Percentiles rank a stretch among this genome's conserved stretches.
These are phyloP conservation scores for Periconia macrospinosa DNA, from an alignment of 2,329 filamentous ascomycete species.

Conservation along the genomic window DNA sequence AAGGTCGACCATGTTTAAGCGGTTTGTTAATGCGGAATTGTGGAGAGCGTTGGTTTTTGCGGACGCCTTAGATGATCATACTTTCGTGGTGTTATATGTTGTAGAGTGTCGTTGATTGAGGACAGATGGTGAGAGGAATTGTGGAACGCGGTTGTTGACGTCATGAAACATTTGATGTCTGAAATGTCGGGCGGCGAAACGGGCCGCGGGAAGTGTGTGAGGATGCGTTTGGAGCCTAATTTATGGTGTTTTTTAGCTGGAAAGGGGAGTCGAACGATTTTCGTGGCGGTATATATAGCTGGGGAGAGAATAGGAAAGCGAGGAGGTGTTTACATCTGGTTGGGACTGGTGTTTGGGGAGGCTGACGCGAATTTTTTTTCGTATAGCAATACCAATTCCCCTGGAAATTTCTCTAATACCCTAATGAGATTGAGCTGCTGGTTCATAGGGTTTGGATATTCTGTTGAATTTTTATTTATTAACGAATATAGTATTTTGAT, in stretches of 20 bases:
- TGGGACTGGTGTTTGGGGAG: too few species aligned
- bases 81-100: neutral
- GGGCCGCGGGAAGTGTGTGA: neutral
- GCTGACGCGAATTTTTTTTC: too few species aligned
- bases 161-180: slow-evolving; percentile 30
- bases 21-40: neutral
- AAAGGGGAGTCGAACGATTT: neutral
- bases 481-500: too few species aligned
- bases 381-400: too few species aligned
- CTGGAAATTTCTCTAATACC: too few species aligned
- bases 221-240: neutral
- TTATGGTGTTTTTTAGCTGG: neutral
- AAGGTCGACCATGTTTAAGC: slow-evolving; percentile 7
- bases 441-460: too few species aligned
- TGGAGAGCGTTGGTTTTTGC: neutral
- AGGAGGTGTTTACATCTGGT: too few species aligned
- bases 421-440: too few species aligned
- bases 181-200: slow-evolving; percentile 14
- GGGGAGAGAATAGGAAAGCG: too few species aligned
- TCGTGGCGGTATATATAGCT: neutral
- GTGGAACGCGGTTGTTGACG: slow-evolving; percentile 25
- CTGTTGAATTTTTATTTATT: too few species aligned
- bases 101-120: neutral
- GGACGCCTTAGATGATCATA: neutral
- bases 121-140: slow-evolving; percentile 6